A percentile compares a stretch with the other conserved stretches of the same genome.
These are phyloP conservation scores for Flagelloscypha sp. DNA, from an alignment of 768 basidiomycete genomes.

Conservation along the genomic window DNA sequence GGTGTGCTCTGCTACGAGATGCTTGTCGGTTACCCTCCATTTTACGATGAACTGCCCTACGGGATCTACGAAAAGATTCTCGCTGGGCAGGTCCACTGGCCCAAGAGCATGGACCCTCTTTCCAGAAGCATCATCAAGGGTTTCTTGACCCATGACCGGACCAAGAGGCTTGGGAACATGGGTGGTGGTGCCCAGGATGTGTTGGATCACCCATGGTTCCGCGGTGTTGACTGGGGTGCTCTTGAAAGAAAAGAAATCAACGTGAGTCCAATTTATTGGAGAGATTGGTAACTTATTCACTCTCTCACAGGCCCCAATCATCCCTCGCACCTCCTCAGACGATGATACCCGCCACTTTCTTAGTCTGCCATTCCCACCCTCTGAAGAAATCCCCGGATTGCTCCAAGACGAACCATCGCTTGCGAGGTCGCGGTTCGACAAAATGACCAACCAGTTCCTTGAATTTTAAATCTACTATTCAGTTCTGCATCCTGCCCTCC, in stretches of 20 bases:
- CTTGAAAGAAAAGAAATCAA: constrained; percentile 80
- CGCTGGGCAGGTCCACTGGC: constrained; percentile 82
- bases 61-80: constrained; percentile 99
- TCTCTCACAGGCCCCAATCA: constrained; percentile 65
- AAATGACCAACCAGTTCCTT: constrained; percentile 61
- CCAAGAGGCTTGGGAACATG: constrained; percentile 87
- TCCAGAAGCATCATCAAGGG: constrained; percentile 84
- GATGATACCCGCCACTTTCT: constrained; percentile 87
- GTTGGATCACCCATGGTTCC: constrained; percentile 89
- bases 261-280: constrained; percentile 33
- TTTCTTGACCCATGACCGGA: constrained; percentile 87
- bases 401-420: constrained; percentile 54
- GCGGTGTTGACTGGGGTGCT: constrained; percentile 89
- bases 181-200: constrained; percentile 89
- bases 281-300: constrained; percentile 4
- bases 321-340: constrained; percentile 69
- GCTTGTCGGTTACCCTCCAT: constrained; percentile 97
- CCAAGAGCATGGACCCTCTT: constrained; percentile 80
- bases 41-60: constrained; percentile 96
- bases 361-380: constrained; percentile 64
- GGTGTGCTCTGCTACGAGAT: constrained; percentile 97
- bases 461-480: too few species aligned
- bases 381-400: constrained; percentile 77
- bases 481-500: too few species aligned
- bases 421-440: constrained; percentile 59